A percentile compares a stretch with the other conserved stretches of the same genome.
phyloP scores from a whole-genome alignment of 2,329 filamentous ascomycete genomes.

The Nectriaceae sp. region DNA sequence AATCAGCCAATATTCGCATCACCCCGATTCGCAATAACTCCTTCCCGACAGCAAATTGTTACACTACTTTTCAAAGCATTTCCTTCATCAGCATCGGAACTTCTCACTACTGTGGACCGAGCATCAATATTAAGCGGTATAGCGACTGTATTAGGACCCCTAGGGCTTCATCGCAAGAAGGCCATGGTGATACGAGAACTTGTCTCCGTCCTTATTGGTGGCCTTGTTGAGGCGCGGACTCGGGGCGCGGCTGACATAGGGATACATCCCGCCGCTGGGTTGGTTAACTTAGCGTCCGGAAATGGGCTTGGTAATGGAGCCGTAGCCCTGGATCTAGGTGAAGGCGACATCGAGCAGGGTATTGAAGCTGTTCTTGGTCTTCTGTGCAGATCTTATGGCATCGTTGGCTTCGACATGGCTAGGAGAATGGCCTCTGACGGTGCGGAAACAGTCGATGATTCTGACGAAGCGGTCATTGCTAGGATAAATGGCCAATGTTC shows the following conservation, averaged over 20 bases:
- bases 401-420: conserved; percentile 52
- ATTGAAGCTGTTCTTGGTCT: conserved; percentile 64
- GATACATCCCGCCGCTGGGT: conserved; percentile 87
- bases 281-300: conserved; percentile 68
- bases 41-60: conserved; percentile 64
- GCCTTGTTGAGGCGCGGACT: conserved; percentile 86
- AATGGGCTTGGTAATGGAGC: conserved; percentile 52
- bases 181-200: conserved; percentile 87
- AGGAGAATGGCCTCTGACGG: conserved; percentile 27
- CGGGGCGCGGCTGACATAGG: conserved; percentile 94
- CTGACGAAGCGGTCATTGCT: conserved; percentile 53
- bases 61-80: conserved; percentile 69
- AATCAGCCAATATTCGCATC: conserved; percentile 51
- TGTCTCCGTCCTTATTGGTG: conserved; percentile 78
- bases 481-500: conserved; percentile 62
- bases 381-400: conserved; percentile 64
- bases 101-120: conserved; percentile 73
- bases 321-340: conserved; percentile 61
- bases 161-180: conserved; percentile 86
- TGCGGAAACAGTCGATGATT: conserved; percentile 40
- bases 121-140: conserved; percentile 83
- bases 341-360: conserved; percentile 66
- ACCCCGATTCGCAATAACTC: conserved; percentile 57
- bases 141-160: conserved; percentile 75
- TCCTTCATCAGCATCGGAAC: conserved; percentile 65